Percentiles rank a stretch among this genome's conserved stretches.
Evolutionary conservation across 495 filamentous ascomycete genomes (phyloP).

Genomic region (Immersiella caudata): DNA sequence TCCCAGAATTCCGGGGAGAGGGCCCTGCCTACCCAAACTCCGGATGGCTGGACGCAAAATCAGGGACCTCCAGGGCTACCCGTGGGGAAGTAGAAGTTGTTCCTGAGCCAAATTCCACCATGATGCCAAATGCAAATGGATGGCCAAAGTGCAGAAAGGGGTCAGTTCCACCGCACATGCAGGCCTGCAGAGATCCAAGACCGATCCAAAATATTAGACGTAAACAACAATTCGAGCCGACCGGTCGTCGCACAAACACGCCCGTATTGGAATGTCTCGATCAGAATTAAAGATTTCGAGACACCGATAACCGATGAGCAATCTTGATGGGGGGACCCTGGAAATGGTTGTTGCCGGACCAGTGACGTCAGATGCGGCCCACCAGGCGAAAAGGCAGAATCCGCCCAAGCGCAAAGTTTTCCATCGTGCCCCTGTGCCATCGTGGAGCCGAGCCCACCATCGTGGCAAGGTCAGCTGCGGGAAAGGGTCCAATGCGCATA

Average conservation of each 20-base stretch:
- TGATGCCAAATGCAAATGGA: neutral
- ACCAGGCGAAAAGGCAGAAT: neutral
- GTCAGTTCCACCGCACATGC: neutral
- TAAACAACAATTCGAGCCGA: neutral
- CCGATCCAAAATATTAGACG: neutral
- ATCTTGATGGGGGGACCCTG: neutral
- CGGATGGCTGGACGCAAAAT: no score
- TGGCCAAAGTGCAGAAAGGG: neutral
- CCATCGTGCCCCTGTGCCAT: neutral
- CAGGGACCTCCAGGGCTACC: no score
- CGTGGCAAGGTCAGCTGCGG: neutral
- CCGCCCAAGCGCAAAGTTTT: neutral
- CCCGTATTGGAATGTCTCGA: neutral
- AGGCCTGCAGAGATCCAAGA: neutral
- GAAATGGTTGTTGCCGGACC: neutral
- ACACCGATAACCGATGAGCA: constrained; percentile 1
- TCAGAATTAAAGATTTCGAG: neutral
- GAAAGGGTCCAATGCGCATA: constrained; percentile 1
- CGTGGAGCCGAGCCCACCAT: neutral
- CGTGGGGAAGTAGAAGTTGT: no score
- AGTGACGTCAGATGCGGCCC: neutral
- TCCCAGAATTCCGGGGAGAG: no score
- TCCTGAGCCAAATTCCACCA: no score
- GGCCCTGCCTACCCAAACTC: no score
- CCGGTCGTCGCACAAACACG: neutral